Evolutionary conservation across 2,329 filamentous ascomycete species (phyloP).

Genomic region (Kalaharituber pfeilii): DNA sequence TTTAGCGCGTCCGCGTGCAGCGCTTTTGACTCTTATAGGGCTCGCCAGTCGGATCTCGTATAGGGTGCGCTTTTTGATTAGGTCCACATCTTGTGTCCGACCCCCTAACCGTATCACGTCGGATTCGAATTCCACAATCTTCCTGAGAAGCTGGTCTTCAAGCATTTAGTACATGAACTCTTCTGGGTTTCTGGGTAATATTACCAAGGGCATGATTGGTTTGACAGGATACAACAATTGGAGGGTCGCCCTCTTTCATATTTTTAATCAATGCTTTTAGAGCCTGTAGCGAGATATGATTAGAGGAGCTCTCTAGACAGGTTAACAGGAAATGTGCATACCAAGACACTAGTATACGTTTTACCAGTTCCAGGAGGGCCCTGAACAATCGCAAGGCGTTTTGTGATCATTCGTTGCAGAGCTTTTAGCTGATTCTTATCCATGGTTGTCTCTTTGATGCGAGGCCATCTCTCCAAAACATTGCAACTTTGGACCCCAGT

Average conservation of each 20-base stretch:
- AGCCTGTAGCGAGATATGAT: constrained; percentile 26
- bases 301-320: background rate
- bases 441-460: constrained; percentile 32
- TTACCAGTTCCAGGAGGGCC: constrained; percentile 64
- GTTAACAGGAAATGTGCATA: background rate
- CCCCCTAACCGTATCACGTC: constrained; percentile 52
- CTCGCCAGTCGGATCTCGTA: constrained; percentile 39
- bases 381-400: constrained; percentile 58
- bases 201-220: constrained; percentile 63
- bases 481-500: constrained; percentile 31
- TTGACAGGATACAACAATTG: constrained; percentile 65
- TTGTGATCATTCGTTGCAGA: constrained; percentile 51
- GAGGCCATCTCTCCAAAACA: constrained; percentile 39
- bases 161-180: constrained; percentile 1
- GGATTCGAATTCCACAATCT: constrained; percentile 43
- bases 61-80: constrained; percentile 48
- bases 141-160: constrained; percentile 53
- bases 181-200: background rate
- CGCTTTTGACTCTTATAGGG: constrained; percentile 27
- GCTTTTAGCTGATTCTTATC: constrained; percentile 56
- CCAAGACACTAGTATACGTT: constrained; percentile 58
- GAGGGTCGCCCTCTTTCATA: constrained; percentile 38
- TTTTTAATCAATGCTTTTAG: constrained; percentile 49
- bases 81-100: constrained; percentile 44
- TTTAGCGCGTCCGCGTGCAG: constrained; percentile 28